Conservation (phyloP, 805 yeast genomes). For the Wickerhamomyces canadensis region DNA sequence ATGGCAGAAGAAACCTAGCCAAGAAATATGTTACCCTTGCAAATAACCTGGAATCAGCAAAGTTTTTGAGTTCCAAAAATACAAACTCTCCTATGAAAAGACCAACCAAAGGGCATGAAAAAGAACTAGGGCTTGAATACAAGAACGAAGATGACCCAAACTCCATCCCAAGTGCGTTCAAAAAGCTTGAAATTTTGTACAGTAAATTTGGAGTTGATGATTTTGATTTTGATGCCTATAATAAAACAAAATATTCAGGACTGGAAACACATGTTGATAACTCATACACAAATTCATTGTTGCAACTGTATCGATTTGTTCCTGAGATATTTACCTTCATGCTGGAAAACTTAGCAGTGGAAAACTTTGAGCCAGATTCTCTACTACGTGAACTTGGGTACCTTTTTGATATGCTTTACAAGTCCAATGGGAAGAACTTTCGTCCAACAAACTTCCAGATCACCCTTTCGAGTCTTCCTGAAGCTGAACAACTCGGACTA, state of each 20-base stretch:
- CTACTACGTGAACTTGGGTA: constrained; percentile 81
- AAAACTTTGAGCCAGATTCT: constrained; percentile 41
- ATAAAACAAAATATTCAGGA: constrained; percentile 70
- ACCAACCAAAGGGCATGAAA: constrained; percentile 15
- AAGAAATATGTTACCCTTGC: constrained; percentile 36
- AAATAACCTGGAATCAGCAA: constrained; percentile 28
- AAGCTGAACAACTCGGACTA: constrained; percentile 48
- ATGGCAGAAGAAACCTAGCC: constrained; percentile 50
- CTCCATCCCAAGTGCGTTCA: constrained; percentile 67
- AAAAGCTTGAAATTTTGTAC: constrained; percentile 70
- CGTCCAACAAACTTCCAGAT: constrained; percentile 75
- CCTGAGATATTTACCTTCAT: constrained; percentile 68
- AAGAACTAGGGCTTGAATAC: constrained; percentile 27
- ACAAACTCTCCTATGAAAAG: constrained; percentile 6
- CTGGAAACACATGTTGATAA: constrained; percentile 84
- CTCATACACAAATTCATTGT: constrained; percentile 67
- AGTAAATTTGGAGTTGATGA: constrained; percentile 91
- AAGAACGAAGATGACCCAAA: constrained; percentile 26
- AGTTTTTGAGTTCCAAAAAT: constrained; percentile 55
- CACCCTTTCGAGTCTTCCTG: constrained; percentile 40
- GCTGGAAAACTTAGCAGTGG: constrained; percentile 48
- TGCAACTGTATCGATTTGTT: constrained; percentile 76
- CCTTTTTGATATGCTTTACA: constrained; percentile 83
- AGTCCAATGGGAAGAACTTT: constrained; percentile 74
- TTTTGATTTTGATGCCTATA: constrained; percentile 85